A percentile compares a stretch with the other conserved stretches of the same genome.
phyloP scores from a whole-genome alignment of 805 yeast species.

The Kregervanrija delftensis region DNA sequence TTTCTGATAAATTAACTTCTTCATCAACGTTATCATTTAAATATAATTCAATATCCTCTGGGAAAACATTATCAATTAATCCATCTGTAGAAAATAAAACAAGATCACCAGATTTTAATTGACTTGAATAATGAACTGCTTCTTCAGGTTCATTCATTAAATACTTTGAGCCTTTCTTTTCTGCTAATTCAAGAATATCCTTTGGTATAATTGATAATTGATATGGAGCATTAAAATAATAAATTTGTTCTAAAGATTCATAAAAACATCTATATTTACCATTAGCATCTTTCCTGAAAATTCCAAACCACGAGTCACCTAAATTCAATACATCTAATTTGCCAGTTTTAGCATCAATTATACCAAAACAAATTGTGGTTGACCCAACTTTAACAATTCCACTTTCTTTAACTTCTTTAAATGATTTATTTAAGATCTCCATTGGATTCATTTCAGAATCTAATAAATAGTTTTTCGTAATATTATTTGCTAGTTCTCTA shows the following conservation, averaged over 20 bases:
- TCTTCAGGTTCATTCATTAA: constrained; percentile 64
- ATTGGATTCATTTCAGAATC: constrained; percentile 31
- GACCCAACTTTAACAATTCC: constrained; percentile 81
- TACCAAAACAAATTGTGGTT: constrained; percentile 86
- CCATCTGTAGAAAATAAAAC: constrained; percentile 92
- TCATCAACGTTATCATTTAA: constrained; percentile 45
- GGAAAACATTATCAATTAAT: constrained; percentile 74
- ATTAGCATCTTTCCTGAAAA: constrained; percentile 45
- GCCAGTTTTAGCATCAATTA: constrained; percentile 48
- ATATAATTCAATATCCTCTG: constrained; percentile 64
- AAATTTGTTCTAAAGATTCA: constrained; percentile 73
- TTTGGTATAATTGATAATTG: constrained; percentile 83
- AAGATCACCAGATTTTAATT: constrained; percentile 65
- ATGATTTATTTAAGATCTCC: constrained; percentile 50
- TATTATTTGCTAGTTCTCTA: constrained; percentile 61
- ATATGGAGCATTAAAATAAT: constrained; percentile 86
- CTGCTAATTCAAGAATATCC: constrained; percentile 46
- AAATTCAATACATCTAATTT: constrained; percentile 62
- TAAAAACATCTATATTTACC: constrained; percentile 39
- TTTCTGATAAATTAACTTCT: constrained; percentile 8
- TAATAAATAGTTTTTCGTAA: constrained; percentile 33
- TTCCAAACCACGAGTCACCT: constrained; percentile 94
- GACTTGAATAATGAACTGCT: constrained; percentile 62
- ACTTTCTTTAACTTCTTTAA: constrained; percentile 40
- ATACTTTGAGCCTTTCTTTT: constrained; percentile 49